Evolutionary conservation across 495 filamentous ascomycete species (phyloP), one percentile per base, ranked within the genome.

Genomic region (Venustampulla echinocandica): DNA sequence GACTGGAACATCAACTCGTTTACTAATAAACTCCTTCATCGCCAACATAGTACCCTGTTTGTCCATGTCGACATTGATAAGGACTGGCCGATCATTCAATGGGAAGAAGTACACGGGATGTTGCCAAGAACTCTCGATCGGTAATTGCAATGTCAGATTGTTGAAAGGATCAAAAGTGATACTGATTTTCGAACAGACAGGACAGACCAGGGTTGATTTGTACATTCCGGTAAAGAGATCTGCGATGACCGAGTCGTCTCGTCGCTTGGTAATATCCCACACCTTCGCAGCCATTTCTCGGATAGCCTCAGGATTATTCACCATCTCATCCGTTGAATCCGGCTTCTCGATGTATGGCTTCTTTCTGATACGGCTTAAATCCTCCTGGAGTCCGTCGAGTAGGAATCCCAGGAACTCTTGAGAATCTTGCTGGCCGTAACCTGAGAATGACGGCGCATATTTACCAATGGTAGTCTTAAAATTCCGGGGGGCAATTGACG

Each of bases 121-220:
- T 43, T 65, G 73, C 80, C 85, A 92, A 17, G 83, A 67, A 43
- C 80, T 85, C 55, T 88, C 81, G 46, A 94, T 76, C 0, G 92
- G 93, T 23, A 98, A 68, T 46, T 92, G 93, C 19, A 98, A 67
- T 0, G 93, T 95, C 23, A 97, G 64, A 47, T 88, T 92, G 67
- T 86, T 96, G 74, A 94, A 98, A 1, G 92, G 92, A 66, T 98
- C 92, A 54, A 98, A 97, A 3, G 92, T 98, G 51, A 98, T 95
- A 73, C 88, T 95, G 65, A 95, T 83, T 68, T 98, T 98, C 46
- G 82, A 74, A 60, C 92, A 98, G 7, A 69, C 76, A 1, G 90
- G 93, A 60, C 92, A 98, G 47, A 88, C 78, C 33, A 98, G 75
- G 3, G 90, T 97, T 21, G 90, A 96, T 68, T 96, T 95, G 73